phyloP scores from a whole-genome alignment of 2,329 filamentous ascomycete genomes.

The Trichoderma atroviride region DNA sequence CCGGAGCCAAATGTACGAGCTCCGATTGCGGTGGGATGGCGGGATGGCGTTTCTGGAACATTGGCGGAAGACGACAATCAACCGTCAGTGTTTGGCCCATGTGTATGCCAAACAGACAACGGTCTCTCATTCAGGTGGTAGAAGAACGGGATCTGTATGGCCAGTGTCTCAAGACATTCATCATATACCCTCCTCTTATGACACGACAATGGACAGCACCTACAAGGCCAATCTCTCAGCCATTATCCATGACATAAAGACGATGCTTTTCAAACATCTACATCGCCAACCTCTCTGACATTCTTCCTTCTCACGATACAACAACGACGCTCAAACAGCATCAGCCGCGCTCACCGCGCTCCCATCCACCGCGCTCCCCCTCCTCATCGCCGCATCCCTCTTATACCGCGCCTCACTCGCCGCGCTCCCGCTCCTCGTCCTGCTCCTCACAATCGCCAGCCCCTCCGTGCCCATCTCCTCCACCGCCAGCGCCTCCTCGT shows the following conservation, averaged over 20 bases:
- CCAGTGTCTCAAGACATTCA: neutral
- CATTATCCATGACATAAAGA: too few species aligned
- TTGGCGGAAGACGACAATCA: neutral
- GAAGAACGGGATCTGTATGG: neutral
- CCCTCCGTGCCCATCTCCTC: slow-evolving; percentile 11
- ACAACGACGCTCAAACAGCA: slow-evolving; percentile 10
- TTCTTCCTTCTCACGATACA: neutral
- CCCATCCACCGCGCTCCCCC: neutral
- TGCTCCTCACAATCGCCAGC: slow-evolving; percentile 9
- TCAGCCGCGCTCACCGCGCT: neutral
- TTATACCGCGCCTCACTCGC: neutral
- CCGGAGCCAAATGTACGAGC: neutral
- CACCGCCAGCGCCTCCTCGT: slow-evolving; percentile 14
- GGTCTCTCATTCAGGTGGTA: neutral
- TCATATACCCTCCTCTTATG: too few species aligned
- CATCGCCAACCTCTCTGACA: neutral
- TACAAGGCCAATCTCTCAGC: too few species aligned
- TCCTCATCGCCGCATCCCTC: slow-evolving; percentile 7
- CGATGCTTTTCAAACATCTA: neutral
- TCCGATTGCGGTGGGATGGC: slow-evolving; percentile 14
- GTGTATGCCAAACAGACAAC: neutral
- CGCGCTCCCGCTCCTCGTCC: slow-evolving; percentile 8
- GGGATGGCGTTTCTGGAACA: neutral
- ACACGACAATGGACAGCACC: too few species aligned
- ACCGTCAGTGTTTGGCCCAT: neutral